Base-by-base conservation (phyloP, 1,284 basidiomycete genomes). In the Cryptococcus sp. region DNA sequence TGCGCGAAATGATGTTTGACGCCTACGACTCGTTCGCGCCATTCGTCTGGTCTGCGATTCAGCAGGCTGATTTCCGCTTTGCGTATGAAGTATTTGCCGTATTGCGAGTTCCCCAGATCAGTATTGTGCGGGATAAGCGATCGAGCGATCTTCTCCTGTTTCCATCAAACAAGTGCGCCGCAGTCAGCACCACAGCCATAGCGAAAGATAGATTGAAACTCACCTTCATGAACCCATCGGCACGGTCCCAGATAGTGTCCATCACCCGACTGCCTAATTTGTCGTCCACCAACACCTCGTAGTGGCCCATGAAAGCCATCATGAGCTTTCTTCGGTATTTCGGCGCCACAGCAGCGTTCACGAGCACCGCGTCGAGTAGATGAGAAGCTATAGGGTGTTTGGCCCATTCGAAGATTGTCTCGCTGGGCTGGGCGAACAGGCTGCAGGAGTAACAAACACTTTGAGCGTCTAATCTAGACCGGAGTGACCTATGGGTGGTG, bases 161-260 rank as follows among this genome's bases (percentile, higher is more conserved):
- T 35, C 7, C 31, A 13, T 35, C 5, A 39, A 22, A 19, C 3
- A 20, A 31, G 16, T 38, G 19, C 7, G 27, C 38, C 25, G 42
- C 22, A 47, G 45, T 57, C 16, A 31, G 13, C 22, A 19, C 15
- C 11, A 20, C 27, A 7, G 8, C 8, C 31, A 35, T 8, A 35
- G 8, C 10, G 31, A 35, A 35, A 6, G 31, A 31, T 13, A 20
- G 19, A 17, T 17, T 16, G 2, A 17, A 15, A 73, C 82, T 23
- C 62, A 91, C 91, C 81, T 89, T 93, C 66, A 95, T 83, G 78
- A 89, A 96, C 1, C 91, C 88, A 78, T 97, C 94, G 16, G 90
- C 88, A 59, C 85, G 86, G 1, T 83, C 85, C 90, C 91, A 97
- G 66, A 88, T 89, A 23, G 88, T 86, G 70, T 94, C 93, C 3